Conservation (phyloP, 257 asterid species). For the Plantago elongata region DNA sequence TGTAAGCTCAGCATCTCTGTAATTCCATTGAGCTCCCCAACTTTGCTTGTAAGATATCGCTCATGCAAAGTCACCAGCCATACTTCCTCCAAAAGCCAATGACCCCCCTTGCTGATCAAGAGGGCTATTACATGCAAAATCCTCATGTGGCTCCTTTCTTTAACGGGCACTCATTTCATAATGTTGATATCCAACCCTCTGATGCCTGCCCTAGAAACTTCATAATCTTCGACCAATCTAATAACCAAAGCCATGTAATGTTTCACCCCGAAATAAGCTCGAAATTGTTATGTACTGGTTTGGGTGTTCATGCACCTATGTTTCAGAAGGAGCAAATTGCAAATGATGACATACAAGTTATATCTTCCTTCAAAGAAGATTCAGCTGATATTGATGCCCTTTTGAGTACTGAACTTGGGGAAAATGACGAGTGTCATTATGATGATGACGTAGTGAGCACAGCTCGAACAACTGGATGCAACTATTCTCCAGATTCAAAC, state of each 20-base stretch:
- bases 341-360: conserved; percentile 27
- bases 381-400: conserved; percentile 72
- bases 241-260: conserved; percentile 55
- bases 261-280: conserved; percentile 57
- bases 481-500: conserved; percentile 65
- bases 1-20: conserved; percentile 6
- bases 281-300: conserved; percentile 33
- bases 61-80: conserved; percentile 52
- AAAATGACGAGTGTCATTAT: conserved; percentile 38
- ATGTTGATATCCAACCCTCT: conserved; percentile 48
- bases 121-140: conserved; percentile 33
- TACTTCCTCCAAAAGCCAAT: conserved; percentile 31
- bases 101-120: conserved; percentile 38
- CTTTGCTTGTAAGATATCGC: conserved; percentile 15
- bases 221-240: conserved; percentile 59
- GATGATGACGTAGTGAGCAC: conserved; percentile 84
- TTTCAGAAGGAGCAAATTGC: conserved; percentile 23
- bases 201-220: conserved; percentile 65
- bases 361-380: conserved; percentile 52
- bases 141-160: conserved; percentile 33
- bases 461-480: conserved; percentile 46
- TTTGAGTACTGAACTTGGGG: conserved; percentile 52
- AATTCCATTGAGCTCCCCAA: conserved; percentile 4
- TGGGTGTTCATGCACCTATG: conserved; percentile 26
- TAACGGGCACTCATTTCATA: conserved; percentile 39